Evolutionary conservation across 1,284 basidiomycete species (phyloP), one percentile per base, ranked within the genome.

Genomic region (Tremellales sp.): DNA sequence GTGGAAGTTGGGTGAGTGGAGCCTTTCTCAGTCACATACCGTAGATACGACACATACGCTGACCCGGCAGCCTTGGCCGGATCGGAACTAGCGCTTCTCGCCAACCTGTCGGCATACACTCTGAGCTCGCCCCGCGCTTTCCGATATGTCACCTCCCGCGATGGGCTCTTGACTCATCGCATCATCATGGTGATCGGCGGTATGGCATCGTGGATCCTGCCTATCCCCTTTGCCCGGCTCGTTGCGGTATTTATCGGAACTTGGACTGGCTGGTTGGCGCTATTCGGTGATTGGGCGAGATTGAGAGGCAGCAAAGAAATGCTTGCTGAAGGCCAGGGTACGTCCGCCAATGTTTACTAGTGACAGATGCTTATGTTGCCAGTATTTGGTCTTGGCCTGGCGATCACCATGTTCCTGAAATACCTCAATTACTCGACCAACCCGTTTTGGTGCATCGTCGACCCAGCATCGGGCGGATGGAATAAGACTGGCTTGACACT

Each of bases 401-500:
- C 87, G 19, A 46, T 85, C 7, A 81, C 84, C 4, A 81, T 85
- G 2, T 58, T 89, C n/a, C 78, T 82, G 26, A 92, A 91, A 65
- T 85, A 87, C 60, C 77, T 81, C 11, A 89, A 89, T 61, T 80
- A 87, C 63, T 82, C 84, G 0, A 88, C 87, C 58, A 91, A 91
- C 62, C 89, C 89, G 58, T 84, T 91, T 26, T 93, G 90, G 90
- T 84, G 86, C 0, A 82, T 89, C 61, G 79, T 88, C 23, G 78
- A 86, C 61, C 77, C 78, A 40, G 67, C 77, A 26, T 83, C 83
- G 0, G 85, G 84, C 10, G 85, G 85, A 22, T 85, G 81, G 73
- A 89, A 92, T 72, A 83, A 81, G 60, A 78, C 78, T 1, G 84
- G 85, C 2, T 70, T 89, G 21, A 17, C 63, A 0, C 52, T 78